Evolutionary conservation across 352 stramenopile genomes (phyloP), one percentile per base, ranked within the genome.

Genomic region (Phytophthora tubulina): DNA sequence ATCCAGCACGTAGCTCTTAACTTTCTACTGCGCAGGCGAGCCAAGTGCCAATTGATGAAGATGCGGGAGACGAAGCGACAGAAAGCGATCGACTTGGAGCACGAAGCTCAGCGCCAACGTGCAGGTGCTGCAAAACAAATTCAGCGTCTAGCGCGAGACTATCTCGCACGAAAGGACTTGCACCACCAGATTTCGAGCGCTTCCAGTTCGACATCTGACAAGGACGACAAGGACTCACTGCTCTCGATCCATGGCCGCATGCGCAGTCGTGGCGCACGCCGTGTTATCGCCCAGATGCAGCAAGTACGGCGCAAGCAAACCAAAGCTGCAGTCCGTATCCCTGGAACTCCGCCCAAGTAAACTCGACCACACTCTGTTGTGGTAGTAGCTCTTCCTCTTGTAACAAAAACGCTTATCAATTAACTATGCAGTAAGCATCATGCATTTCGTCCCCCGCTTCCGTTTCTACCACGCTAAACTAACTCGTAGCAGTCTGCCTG

Each of bases 131-230:
- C 70, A 1, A 67, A 57, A 7, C 63, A 80, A 14, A 88, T 91
- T 52, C 85, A 92, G 63, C 76, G 80, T n/a, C 46, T 79, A 6
- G 65, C 78, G 30, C 73, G 85, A 30, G 73, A 63, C 0, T 70
- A 85, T 30, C 51, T 88, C 13, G 64, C 63, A 30, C 68, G 82
- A 3, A 77, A 76, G 49, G 66, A 55, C 31, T 51, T 86, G 4
- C 63, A 84, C n/a, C 78, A 72, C 1, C 75, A 79, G 36, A 48
- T 65, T 48, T 88, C 80, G 9, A 72, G 56, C 13, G 70, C 76
- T 6, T 82, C 71, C 8, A 81, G 52, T 11, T 62, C 70, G 21
- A 60, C 64, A 38, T 71, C 31, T 2, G 72, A 79, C 33, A 81
- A 74, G 35, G 73, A 78, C 33, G 59, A 75, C 15, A 86, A 75